Conservation (phyloP, 371 early-diverging fungal species). For the Mucor circinelloides region DNA sequence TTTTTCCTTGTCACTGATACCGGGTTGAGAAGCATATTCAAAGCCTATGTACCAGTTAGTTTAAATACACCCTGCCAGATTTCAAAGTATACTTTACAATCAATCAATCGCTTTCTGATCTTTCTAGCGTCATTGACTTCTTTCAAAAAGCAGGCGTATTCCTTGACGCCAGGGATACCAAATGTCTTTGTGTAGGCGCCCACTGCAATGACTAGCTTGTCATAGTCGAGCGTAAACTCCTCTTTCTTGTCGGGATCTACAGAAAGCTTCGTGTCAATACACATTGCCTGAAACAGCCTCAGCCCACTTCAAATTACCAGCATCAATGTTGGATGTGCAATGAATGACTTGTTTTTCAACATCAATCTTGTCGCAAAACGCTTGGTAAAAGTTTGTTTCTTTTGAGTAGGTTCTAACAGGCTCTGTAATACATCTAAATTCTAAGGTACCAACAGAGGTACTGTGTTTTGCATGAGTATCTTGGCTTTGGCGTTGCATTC, state of each 20-base stretch:
- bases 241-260: neutral
- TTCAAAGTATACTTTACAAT: conserved; percentile 48
- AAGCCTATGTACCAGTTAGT: conserved; percentile 42
- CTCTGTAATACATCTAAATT: conserved; percentile 79
- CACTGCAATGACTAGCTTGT: conserved; percentile 77
- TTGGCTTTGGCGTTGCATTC: neutral
- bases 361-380: conserved; percentile 63
- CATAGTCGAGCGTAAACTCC: conserved; percentile 58
- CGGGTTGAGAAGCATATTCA: conserved; percentile 78
- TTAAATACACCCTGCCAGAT: neutral
- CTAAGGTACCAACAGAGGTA: conserved; percentile 83
- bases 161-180: conserved; percentile 78
- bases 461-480: conserved; percentile 23
- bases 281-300: neutral
- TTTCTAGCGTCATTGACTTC: conserved; percentile 74
- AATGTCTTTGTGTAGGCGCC: conserved; percentile 88
- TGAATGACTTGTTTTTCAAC: conserved; percentile 33
- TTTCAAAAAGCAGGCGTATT: conserved; percentile 73
- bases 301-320: conserved; percentile 1
- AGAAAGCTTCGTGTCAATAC: neutral
- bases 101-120: conserved; percentile 72
- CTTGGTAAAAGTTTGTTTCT: conserved; percentile 66
- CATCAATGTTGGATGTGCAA: conserved; percentile 44
- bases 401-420: conserved; percentile 67
- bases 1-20: conserved; percentile 62